A percentile compares a stretch with the other conserved stretches of the same genome.
phyloP scores from a whole-genome alignment of 768 basidiomycete species.

The Suillus sp. region DNA sequence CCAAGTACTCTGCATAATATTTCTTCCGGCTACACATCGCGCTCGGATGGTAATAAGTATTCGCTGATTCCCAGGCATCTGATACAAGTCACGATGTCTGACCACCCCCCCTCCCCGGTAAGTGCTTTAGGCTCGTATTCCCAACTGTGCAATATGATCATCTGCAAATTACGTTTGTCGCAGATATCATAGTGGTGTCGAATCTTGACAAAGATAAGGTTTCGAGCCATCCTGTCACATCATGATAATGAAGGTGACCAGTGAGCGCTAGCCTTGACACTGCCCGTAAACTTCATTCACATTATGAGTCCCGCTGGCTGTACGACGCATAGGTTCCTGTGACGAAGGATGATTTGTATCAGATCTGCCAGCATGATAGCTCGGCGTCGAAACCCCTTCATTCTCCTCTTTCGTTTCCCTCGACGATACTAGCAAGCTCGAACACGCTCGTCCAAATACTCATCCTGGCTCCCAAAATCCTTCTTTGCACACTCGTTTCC shows the following conservation, averaged over 20 bases:
- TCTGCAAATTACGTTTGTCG: neutral
- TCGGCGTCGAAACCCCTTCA: slow-evolving; percentile 76
- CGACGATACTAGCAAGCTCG: too few relatives aligned
- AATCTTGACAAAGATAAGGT: neutral
- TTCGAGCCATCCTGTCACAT: neutral
- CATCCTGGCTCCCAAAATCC: too few relatives aligned
- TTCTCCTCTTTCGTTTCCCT: too few relatives aligned
- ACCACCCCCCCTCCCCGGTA: neutral
- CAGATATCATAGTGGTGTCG: neutral
- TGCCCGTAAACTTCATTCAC: neutral
- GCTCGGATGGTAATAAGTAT: neutral
- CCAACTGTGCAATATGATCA: neutral
- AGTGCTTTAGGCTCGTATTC: neutral
- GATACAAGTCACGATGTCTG: neutral
- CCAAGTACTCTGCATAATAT: neutral
- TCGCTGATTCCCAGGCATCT: neutral
- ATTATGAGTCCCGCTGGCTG: neutral
- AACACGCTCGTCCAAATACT: too few relatives aligned
- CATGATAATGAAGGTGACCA: neutral
- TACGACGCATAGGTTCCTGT: neutral
- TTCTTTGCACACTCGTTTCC: too few relatives aligned
- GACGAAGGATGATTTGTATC: neutral
- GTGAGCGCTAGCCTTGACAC: neutral
- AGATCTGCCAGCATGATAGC: slow-evolving; percentile 27
- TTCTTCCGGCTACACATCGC: neutral